Base-by-base conservation (phyloP, 768 basidiomycete species). In the Russula vinacea region DNA sequence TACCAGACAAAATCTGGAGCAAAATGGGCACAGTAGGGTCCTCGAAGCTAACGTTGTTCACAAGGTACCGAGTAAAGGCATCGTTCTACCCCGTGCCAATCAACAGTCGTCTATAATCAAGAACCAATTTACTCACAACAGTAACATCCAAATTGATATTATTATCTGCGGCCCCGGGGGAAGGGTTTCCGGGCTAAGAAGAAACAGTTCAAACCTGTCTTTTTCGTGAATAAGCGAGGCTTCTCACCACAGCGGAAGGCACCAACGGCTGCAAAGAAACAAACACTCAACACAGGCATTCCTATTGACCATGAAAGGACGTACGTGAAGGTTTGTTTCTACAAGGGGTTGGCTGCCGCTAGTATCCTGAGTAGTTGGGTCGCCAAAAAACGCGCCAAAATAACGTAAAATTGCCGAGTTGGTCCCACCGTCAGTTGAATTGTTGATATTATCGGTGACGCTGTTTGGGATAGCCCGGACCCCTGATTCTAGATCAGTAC, bases 1-100 rank as follows among this genome's bases (percentile, higher is more conserved):
- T 32, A 10, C 66, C 66, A 7, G 45, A 52, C 37, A 67, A 26
- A n/a, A 64, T 64, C 53, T 67, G 66, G 8, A 67, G 53, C 13
- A 67, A 39, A 7, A 67, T 62, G 19, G 66, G 66, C 14, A 67
- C 54, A n/a, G 37, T 40, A 6, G 66, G 66, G 2, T 37, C 26
- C 11, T 32, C 4, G 58, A 64, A 64, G 26, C 19, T 1, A 17
- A 17, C 10, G 24, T 8, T 17, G 6, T 64, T 64, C 5, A 64
- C 42, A 3, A 17, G 1, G 58, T 53, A 64, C 11, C 4, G 11
- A 2, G 45, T 14, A 14, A 7, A 5, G 10, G 19, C n/a, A 24
- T 0, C 2, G 22, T 14, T 47, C 45, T 47, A 24, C 13, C 7
- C 17, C 7, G 8, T 44, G 8, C 9, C 8, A 11, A 47, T 47